Conservation (phyloP, 2,329 filamentous ascomycete genomes). For the Claviceps pusilla region DNA sequence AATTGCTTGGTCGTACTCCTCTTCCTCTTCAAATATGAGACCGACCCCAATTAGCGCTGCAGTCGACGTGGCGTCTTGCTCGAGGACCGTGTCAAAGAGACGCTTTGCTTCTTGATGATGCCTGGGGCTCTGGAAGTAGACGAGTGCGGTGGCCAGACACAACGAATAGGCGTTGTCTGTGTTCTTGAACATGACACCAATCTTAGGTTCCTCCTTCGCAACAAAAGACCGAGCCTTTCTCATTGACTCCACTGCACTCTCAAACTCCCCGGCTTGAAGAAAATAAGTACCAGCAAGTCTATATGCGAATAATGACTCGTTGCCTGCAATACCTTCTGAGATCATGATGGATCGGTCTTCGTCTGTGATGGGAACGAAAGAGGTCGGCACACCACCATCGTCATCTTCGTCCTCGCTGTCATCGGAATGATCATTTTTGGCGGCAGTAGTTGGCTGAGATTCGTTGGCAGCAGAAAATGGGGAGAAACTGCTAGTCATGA, state of each 20-base stretch:
- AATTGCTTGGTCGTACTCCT: constrained; percentile 70
- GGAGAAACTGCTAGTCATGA: constrained; percentile 67
- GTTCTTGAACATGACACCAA: constrained; percentile 53
- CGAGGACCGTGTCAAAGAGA: constrained; percentile 72
- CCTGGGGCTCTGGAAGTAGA: constrained; percentile 78
- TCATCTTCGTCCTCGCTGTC: constrained; percentile 48
- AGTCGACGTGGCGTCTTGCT: constrained; percentile 61
- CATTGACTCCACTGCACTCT: constrained; percentile 64
- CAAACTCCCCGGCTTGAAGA: constrained; percentile 69
- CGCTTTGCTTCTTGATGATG: constrained; percentile 76
- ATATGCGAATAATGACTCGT: constrained; percentile 65
- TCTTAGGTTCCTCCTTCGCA: constrained; percentile 44
- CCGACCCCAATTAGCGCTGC: constrained; percentile 78
- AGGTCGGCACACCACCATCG: constrained; percentile 37
- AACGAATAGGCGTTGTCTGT: constrained; percentile 60
- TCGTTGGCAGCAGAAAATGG: constrained; percentile 47
- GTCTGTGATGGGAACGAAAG: constrained; percentile 45
- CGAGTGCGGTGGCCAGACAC: constrained; percentile 70
- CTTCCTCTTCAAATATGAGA: constrained; percentile 81
- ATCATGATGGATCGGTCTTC: constrained; percentile 74
- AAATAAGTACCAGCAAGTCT: constrained; percentile 75
- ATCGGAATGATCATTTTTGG: constrained; percentile 26
- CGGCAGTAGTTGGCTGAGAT: constrained; percentile 9
- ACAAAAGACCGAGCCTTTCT: constrained; percentile 55
- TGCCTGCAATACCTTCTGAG: constrained; percentile 52